A percentile compares a stretch with the other conserved stretches of the same genome.
Evolutionary conservation across 1,284 basidiomycete genomes (phyloP).

Genomic region (Gomphus sp.): DNA sequence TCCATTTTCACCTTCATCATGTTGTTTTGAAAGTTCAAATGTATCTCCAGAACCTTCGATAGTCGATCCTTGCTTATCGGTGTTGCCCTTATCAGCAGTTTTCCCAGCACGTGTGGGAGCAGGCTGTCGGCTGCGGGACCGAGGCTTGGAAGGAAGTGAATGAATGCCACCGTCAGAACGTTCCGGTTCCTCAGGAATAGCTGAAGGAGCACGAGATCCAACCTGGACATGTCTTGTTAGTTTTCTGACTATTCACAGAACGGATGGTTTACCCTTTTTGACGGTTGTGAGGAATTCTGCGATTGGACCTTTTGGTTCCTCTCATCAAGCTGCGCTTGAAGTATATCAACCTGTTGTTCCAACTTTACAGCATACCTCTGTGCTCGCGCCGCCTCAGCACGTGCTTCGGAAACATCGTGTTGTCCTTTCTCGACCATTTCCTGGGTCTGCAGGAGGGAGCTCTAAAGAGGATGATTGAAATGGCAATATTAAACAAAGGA

Average conservation of each 20-base stretch:
- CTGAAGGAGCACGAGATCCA: background rate
- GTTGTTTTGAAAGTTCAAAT: background rate
- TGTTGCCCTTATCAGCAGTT: background rate
- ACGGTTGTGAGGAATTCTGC: background rate
- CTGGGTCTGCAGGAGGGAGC: slow-evolving; percentile 7
- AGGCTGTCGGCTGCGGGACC: background rate
- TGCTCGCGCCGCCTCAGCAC: slow-evolving; percentile 18
- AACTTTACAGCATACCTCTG: slow-evolving; percentile 22
- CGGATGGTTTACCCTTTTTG: background rate
- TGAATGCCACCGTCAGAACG: background rate
- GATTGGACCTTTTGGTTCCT: background rate
- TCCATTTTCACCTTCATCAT: background rate
- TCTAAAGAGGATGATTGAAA: background rate
- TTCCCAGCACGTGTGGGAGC: background rate
- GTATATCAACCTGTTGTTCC: slow-evolving; percentile 31
- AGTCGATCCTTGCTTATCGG: background rate
- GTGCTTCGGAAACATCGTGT: slow-evolving; percentile 12
- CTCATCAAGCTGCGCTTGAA: slow-evolving; percentile 34
- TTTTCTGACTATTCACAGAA: background rate
- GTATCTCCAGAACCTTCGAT: background rate
- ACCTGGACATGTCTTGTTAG: background rate
- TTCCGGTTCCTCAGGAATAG: background rate
- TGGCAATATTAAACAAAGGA: slow-evolving; percentile 4
- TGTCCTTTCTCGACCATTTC: slow-evolving; percentile 14
- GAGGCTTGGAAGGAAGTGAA: background rate